phyloP scores from a whole-genome alignment of 2,329 filamentous ascomycete species.

The Paradendryphiella salina region DNA sequence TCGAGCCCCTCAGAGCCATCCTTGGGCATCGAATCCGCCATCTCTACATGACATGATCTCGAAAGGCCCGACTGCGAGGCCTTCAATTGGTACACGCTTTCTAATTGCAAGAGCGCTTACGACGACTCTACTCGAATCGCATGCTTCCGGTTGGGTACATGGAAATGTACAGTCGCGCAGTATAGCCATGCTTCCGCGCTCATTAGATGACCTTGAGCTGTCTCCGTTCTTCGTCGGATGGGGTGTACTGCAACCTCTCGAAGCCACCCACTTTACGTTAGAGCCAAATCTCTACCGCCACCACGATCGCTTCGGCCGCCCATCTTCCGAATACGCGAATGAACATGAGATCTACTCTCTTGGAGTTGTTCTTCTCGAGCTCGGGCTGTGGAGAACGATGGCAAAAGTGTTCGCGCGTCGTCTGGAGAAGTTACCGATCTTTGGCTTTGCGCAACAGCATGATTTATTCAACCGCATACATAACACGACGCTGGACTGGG shows the following conservation, averaged over 20 bases:
- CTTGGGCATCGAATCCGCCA: conserved; percentile 16
- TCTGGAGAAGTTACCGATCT: conserved; percentile 13
- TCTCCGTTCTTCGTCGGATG: conserved; percentile 21
- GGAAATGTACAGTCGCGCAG: conserved; percentile 18
- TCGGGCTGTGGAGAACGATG: conserved; percentile 52
- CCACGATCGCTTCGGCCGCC: conserved; percentile 51
- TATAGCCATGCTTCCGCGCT: conserved; percentile 15
- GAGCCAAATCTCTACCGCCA: conserved; percentile 56
- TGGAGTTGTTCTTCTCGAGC: conserved; percentile 58
- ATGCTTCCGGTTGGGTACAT: conserved; percentile 18
- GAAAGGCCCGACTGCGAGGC: conserved; percentile 9
- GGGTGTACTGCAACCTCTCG: conserved; percentile 12
- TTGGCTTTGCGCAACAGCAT: conserved; percentile 9
- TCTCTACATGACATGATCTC: conserved; percentile 14
- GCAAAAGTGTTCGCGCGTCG: conserved; percentile 15
- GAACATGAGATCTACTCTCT: conserved; percentile 62
- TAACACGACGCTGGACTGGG: conserved; percentile 14
- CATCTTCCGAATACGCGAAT: conserved; percentile 49
- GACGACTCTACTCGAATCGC: conserved; percentile 14
- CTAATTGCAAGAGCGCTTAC: conserved; percentile 12
- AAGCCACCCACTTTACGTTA: conserved; percentile 5
- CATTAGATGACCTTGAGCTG: conserved; percentile 11
- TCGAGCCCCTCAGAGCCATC: conserved; percentile 15
- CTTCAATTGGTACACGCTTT: conserved; percentile 12
- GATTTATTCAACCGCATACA: conserved; percentile 15